Evolutionary conservation across 2,329 filamentous ascomycete genomes (phyloP), one percentile per base, ranked within the genome.

Genomic region (Mycocentrospora acerina): DNA sequence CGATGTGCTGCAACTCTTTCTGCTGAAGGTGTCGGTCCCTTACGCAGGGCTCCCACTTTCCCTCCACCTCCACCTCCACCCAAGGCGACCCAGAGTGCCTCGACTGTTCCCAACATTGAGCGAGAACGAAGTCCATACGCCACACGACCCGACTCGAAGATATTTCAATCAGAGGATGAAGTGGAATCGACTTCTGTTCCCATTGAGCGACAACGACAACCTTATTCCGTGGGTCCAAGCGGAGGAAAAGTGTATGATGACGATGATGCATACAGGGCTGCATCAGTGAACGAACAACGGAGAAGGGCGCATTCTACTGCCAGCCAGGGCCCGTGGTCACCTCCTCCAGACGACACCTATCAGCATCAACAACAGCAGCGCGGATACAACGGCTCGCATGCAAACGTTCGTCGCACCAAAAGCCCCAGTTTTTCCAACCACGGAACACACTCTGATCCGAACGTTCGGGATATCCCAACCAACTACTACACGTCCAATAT

Each of bases 191-290:
- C 72, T 1, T 58, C 71, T 1, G 69, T 75, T 1, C 78, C 79
- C 1, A 77, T 85, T 31, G 83, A 86, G 55, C 77, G 83, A 5
- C 79, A 85, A 53, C 71, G 83, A 25, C 80, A 85, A 44, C 83
- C 83, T 0, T 86, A 86, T 53, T 70, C 67, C 17, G 77, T 76
- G 1, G 75, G 77, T 16, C 79, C 80, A 12, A 81, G 81, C 8
- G 71, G 67, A 17, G 82, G 81, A 7, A 85, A 82, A 58, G 60
- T 71, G 3, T 78, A 82, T 42, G 71, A 75, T 1, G 60, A 67
- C 16, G 51, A 56, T 4, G 56, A 53, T 33, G 28, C 53, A n/a
- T 44, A 60, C 12, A 48, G 57, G 4, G 63, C 67, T 14, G 31
- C 46, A 17, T 45, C 51, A 6, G 27, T 41, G 10, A 46, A 51